These are phyloP conservation scores for Coriolopsis trogii DNA, from an alignment of 1,284 basidiomycete genomes.

Conservation along the genomic window DNA sequence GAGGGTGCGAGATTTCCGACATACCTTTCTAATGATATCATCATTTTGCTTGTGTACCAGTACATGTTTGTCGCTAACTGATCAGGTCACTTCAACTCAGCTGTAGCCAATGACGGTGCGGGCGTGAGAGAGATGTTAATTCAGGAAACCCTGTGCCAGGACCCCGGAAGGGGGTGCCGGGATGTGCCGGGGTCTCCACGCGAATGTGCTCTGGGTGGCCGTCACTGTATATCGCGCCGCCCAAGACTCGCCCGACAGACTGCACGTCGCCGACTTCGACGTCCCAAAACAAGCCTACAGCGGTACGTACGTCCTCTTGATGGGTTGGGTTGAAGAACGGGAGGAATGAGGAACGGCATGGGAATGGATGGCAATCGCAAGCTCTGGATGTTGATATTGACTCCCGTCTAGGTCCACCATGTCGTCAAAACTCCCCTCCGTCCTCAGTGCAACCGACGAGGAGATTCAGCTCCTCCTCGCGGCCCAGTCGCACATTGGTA, in stretches of 20 bases:
- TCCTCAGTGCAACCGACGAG: conserved; percentile 93
- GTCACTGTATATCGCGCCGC: conserved; percentile 29
- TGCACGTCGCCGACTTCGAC: conserved; percentile 38
- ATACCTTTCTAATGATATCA: no score
- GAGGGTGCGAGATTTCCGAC: no score
- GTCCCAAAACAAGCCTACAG: conserved; percentile 36
- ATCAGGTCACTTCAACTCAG: no score
- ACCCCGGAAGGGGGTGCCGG: conserved; percentile 18
- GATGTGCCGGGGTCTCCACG: conserved; percentile 22
- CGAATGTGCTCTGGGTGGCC: conserved; percentile 19
- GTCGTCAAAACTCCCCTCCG: conserved; percentile 91
- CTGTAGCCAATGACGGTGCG: no score
- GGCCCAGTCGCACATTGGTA: conserved; percentile 96
- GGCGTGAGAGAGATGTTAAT: no score
- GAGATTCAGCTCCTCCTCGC: conserved; percentile 95
- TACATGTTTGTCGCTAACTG: no score
- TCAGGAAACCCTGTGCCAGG: no score
- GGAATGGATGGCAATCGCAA: conserved; percentile 33
- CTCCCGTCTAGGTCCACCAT: conserved; percentile 42
- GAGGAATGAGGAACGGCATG: conserved; percentile 25
- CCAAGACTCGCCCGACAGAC: conserved; percentile 35
- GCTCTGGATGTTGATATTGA: conserved; percentile 38
- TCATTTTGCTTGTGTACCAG: no score
- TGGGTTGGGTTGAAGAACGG: conserved; percentile 32
- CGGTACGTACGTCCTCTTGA: conserved; percentile 34